Percentiles rank a stretch among this genome's conserved stretches.
phyloP scores from a whole-genome alignment of 208 protist genomes.

The Trichomonas tenax region DNA sequence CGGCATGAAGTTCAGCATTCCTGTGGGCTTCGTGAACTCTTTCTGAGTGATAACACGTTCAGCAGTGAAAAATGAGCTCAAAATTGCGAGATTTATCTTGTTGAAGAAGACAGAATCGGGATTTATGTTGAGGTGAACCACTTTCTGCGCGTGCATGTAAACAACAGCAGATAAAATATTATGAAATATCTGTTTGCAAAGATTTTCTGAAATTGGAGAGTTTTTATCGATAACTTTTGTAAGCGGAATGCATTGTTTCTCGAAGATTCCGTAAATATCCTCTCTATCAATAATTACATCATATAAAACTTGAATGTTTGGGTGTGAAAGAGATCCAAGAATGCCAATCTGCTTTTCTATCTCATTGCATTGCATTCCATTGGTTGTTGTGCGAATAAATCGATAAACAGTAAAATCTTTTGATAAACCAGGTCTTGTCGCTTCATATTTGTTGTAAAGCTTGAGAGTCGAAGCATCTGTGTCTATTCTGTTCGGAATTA shows the following conservation, averaged over 20 bases:
- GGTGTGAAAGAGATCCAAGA: not conserved
- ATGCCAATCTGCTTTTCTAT: not conserved
- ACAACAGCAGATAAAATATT: too few species aligned
- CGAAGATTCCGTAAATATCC: not conserved
- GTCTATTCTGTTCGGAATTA: not conserved
- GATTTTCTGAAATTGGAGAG: not conserved
- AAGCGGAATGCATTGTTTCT: not conserved
- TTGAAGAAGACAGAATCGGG: too few species aligned
- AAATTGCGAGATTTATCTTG: too few species aligned
- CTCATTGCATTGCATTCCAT: not conserved
- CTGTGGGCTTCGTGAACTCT: too few species aligned
- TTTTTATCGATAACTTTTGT: not conserved
- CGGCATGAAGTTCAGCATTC: too few species aligned
- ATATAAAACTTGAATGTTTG: not conserved
- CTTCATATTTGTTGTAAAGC: not conserved
- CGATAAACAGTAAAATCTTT: not conserved
- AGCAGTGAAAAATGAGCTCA: too few species aligned
- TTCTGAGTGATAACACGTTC: too few species aligned
- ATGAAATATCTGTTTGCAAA: not conserved
- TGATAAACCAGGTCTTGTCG: not conserved
- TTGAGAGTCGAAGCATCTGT: not conserved
- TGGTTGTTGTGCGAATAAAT: not conserved
- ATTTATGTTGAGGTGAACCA: too few species aligned
- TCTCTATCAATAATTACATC: not conserved
- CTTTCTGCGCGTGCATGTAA: too few species aligned